Evolutionary conservation across 305 asterid genomes (phyloP).

Genomic region (Lippia alba): DNA sequence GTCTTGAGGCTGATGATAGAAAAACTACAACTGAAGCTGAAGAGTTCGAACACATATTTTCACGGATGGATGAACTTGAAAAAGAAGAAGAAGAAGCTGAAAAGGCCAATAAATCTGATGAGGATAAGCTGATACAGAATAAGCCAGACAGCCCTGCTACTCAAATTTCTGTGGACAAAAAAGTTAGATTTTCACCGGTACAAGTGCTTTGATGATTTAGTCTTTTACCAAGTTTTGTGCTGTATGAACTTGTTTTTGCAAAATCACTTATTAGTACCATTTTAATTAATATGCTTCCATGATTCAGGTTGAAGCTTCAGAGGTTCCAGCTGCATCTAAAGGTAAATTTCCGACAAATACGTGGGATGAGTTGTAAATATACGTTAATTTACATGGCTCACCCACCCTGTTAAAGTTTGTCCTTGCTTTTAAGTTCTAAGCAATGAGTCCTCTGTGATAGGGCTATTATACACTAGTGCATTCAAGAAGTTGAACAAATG

Average conservation of each 20-base stretch:
- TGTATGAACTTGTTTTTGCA: slow-evolving; percentile 20
- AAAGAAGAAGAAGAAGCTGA: slow-evolving; percentile 86
- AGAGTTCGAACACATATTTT: slow-evolving; percentile 59
- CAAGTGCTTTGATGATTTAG: slow-evolving; percentile 6
- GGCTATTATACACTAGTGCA: not conserved
- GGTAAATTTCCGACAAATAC: slow-evolving; percentile 41
- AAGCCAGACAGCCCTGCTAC: slow-evolving; percentile 35
- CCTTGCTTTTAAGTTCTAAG: no score
- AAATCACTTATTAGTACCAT: not conserved
- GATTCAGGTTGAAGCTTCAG: slow-evolving; percentile 62
- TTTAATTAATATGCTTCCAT: slow-evolving; percentile 24
- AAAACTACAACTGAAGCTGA: slow-evolving; percentile 56
- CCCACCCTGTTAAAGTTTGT: no score
- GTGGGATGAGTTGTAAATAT: no score
- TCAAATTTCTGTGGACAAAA: slow-evolving; percentile 39
- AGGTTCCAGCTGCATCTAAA: slow-evolving; percentile 48
- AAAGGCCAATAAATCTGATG: slow-evolving; percentile 45
- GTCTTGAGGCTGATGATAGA: slow-evolving; percentile 33
- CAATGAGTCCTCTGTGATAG: no score
- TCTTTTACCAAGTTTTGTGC: not conserved
- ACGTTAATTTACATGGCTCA: no score
- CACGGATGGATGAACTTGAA: slow-evolving; percentile 77
- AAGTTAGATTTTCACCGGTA: slow-evolving; percentile 57
- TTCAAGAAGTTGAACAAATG: not conserved
- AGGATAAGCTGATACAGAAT: slow-evolving; percentile 42